Base-by-base conservation (phyloP, 2,329 filamentous ascomycete species). In the Pseudohalonectria lignicola region DNA sequence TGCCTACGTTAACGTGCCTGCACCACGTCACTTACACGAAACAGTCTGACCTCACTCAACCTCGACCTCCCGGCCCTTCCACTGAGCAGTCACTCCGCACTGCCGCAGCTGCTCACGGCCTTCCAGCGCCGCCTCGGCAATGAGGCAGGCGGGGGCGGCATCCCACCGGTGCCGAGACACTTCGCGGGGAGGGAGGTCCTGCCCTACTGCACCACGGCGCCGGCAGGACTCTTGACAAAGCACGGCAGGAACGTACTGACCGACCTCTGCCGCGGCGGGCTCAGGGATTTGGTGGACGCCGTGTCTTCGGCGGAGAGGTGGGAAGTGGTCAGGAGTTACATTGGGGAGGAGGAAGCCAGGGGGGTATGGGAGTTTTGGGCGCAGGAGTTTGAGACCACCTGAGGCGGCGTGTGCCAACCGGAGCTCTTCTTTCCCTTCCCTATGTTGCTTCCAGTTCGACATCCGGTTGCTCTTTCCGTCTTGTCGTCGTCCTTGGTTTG, bases 61-160 rank as follows among this genome's bases (percentile, higher is more conserved):
- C n/a, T 53, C 28, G 51, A 52, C 11, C 46, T 67, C 6, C 60
- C 64, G 5, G 46, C 70, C 26, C 50, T 73, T 16, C 67, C 67
- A 2, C 51, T 71, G 36, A 48, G 56, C 13, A 54, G 54, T 2
- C 41, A 53, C 30, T 42, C 48, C 10, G 52, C 56, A 12, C 51
- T 70, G n/a, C 51, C 58, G 17, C 37, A 47, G 2, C 56, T 52
- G 11, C 48, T 74, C 18, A 50, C 54, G n/a, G 45, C 52, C 1
- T 61, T 71, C 39, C 53, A 56, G 37, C 46, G 47, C 33, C 53
- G 59, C 41, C 42, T 57, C 17, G 8, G 13, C 16, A 21, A 11
- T 17, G 15, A n/a, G 29, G 23, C 23, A 29, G 17, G 7, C 20
- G n/a, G 32, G 26, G 31, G 13, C 20, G 26, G 11, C 36, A 37